Conservation (phyloP, 1,284 basidiomycete species). For the Sporisorium reilianum region DNA sequence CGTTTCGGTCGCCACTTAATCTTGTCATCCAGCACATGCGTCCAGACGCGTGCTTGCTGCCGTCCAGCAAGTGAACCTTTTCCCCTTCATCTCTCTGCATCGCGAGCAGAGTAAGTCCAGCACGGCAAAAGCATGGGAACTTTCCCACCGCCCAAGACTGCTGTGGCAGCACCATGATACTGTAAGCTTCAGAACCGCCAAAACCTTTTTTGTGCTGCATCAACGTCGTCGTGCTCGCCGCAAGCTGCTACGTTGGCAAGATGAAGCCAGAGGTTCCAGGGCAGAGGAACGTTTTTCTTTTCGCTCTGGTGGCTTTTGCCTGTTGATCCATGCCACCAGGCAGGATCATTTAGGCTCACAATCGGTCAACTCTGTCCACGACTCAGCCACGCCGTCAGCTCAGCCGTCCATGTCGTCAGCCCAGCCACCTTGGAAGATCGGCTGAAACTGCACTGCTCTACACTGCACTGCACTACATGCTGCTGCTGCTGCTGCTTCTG, state of each 20-base stretch:
- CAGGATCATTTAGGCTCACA: conserved; percentile 24
- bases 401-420: neutral
- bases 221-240: neutral
- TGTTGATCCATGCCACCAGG: neutral
- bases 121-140: conserved; percentile 4
- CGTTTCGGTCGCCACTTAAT: conserved; percentile 4
- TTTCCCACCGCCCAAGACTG: neutral
- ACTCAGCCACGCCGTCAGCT: neutral
- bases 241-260: neutral
- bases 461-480: neutral
- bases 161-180: conserved; percentile 5
- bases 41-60: conserved; percentile 3
- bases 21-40: conserved; percentile 1
- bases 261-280: conserved; percentile 11
- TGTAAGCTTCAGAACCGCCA: neutral
- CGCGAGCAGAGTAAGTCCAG: neutral
- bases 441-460: neutral
- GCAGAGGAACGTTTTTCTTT: conserved; percentile 11
- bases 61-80: neutral
- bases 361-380: conserved; percentile 13
- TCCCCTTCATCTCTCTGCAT: conserved; percentile 6
- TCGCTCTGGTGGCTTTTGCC: neutral
- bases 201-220: conserved; percentile 4
- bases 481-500: neutral
- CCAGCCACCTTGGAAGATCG: neutral